phyloP scores from a whole-genome alignment of 495 filamentous ascomycete species.

The Jackrogersella multiformis region DNA sequence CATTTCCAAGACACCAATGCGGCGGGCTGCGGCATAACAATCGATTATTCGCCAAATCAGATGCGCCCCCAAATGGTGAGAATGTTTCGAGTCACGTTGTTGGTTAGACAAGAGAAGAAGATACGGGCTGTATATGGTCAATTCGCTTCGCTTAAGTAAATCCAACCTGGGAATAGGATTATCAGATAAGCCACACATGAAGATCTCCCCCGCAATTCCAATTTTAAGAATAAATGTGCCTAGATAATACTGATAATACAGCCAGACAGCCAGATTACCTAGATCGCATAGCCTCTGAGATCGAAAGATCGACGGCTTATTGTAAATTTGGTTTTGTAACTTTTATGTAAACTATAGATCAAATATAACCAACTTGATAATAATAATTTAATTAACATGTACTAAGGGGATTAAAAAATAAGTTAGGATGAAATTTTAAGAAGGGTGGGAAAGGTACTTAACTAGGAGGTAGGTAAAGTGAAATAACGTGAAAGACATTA shows the following conservation, averaged over 20 bases:
- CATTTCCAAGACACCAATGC: not conserved
- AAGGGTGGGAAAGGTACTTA: too few relatives aligned
- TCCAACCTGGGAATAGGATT: slow-evolving; percentile 6
- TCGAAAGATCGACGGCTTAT: not conserved
- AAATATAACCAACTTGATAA: not conserved
- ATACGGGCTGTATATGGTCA: not conserved
- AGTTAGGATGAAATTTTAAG: too few relatives aligned
- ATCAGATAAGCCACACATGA: slow-evolving; percentile 8
- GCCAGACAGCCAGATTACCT: too few relatives aligned
- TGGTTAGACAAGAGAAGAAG: not conserved
- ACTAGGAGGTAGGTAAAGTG: too few relatives aligned
- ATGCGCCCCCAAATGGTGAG: not conserved
- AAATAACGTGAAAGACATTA: too few relatives aligned
- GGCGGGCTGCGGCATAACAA: not conserved
- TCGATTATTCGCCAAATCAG: not conserved
- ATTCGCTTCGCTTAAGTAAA: slow-evolving; percentile 1
- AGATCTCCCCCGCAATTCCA: slow-evolving; percentile 19
- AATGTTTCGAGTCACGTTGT: not conserved
- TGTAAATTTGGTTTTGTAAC: not conserved
- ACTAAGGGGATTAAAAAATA: too few relatives aligned
- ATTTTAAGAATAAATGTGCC: not conserved
- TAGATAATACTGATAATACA: too few relatives aligned
- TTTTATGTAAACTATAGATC: not conserved
- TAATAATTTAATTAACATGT: too few relatives aligned
- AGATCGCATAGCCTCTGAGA: not conserved